Base-by-base conservation (phyloP, 2,329 filamentous ascomycete genomes). In the Fusarium buharicum region DNA sequence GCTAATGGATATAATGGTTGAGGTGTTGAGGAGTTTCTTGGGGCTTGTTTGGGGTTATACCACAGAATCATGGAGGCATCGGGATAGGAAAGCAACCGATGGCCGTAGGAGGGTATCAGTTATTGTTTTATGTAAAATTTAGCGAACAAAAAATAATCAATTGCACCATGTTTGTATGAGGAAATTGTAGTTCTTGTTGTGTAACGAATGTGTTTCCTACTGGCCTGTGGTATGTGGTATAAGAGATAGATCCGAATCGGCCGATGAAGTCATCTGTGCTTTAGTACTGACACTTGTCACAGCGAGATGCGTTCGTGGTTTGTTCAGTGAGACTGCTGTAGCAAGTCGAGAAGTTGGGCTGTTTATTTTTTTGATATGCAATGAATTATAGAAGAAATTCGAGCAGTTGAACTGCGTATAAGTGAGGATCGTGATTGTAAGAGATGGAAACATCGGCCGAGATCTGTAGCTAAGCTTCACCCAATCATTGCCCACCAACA, bases 11-110 rank as follows among this genome's bases (percentile, higher is more conserved):
- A 54, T 6, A 48, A 45, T 38, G 39, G 20, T 16, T 40, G 45
- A 22, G 27, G 36, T 48, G 31, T 39, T 63, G 41, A 37, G 46
- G 44, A 37, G 49, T 56, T 59, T 38, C 28, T 66, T 50, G 45
- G 45, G 39, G 44, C 41, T 61, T 40, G 38, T 48, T 11, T 36
- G 37, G 46, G 57, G 31, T 55, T 58, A 63, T 66, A 66, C 62
- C 62, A 66, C 13, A 36, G 36, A 37, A 59, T 59, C 20, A 45
- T 39, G 14, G 20, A 18, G 36, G 34, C 31, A 39, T 31, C 18
- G 17, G 36, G 55, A 20, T 31, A 28, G 41, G 43, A 46, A 18
- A 10, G 17, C 17, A 20, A 37, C 48, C 17, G 41, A 54, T 43
- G 31, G 30, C 36, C n/a, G 20, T 41, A 17, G 28, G 22, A 47